A percentile compares a stretch with the other conserved stretches of the same genome.
phyloP scores from a whole-genome alignment of 2,329 filamentous ascomycete species.

The Aspergillus ustus region DNA sequence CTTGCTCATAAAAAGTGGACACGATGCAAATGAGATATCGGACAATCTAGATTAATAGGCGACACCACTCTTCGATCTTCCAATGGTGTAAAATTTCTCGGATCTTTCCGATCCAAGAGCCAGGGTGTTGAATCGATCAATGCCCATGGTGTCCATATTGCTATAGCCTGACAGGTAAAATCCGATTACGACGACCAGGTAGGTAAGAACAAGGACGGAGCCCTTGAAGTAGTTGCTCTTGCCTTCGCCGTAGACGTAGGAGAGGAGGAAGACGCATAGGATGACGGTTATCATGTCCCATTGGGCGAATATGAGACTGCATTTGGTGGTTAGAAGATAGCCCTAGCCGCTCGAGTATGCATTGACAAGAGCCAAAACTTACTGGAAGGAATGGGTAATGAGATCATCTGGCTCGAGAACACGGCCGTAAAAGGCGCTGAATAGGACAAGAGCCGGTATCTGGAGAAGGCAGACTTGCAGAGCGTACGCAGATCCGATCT shows the following conservation, averaged over 20 bases:
- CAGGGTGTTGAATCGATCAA: slow-evolving; percentile 53
- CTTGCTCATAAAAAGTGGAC: neutral
- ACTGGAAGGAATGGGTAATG: slow-evolving; percentile 58
- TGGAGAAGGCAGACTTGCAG: slow-evolving; percentile 94
- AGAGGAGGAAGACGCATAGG: slow-evolving; percentile 91
- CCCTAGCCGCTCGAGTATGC: neutral
- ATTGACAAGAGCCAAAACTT: slow-evolving; percentile 29
- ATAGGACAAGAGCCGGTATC: slow-evolving; percentile 89
- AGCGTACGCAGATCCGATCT: slow-evolving; percentile 96
- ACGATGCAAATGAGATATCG: neutral
- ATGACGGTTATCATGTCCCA: slow-evolving; percentile 99
- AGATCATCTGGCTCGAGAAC: slow-evolving; percentile 61
- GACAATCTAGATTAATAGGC: slow-evolving; percentile 35
- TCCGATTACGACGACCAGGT: slow-evolving; percentile 87
- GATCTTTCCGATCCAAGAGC: slow-evolving; percentile 40
- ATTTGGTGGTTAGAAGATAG: slow-evolving; percentile 16
- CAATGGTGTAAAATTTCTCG: slow-evolving; percentile 50
- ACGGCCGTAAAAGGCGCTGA: slow-evolving; percentile 74
- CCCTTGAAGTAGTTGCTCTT: slow-evolving; percentile 99
- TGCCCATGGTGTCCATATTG: slow-evolving; percentile 55
- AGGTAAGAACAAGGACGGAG: slow-evolving; percentile 89
- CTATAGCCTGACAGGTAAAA: slow-evolving; percentile 82
- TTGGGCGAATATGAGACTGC: slow-evolving; percentile 88
- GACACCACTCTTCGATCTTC: slow-evolving; percentile 40
- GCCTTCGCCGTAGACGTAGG: slow-evolving; percentile 96